Evolutionary conservation across 1,284 basidiomycete species (phyloP), one percentile per base, ranked within the genome.

Genomic region (Sanghuangporus weigelae): DNA sequence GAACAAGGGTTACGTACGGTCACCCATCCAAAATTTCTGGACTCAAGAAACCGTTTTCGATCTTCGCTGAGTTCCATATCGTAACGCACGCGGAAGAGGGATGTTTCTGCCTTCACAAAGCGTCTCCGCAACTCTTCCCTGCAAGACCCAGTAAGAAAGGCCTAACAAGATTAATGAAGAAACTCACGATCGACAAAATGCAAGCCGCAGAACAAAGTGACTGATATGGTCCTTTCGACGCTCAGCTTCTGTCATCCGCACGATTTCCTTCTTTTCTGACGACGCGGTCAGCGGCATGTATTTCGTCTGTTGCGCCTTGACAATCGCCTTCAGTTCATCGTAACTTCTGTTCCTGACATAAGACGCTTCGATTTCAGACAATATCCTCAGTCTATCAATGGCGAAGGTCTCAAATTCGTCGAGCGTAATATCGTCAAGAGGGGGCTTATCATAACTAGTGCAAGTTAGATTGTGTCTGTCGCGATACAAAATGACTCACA

Each of bases 331-430:
- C 59, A 93, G 80, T 68, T 96, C 95, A 2, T 89, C 86, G 79
- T 84, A 89, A 21, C 89, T 75, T 54, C 91, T 79, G 71, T 95
- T 95, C 55, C 95, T 87, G n/a, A 89, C 91, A 65, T 86, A 85
- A 6, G 90, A 93, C 0, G 96, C 90, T 73, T 99, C 97, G 67
- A 99, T 97, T 74, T 98, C 95, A 6, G 95, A 92, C 7, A 99
- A 83, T 19, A 99, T 85, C 59, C 90, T 87, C 46, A 99, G 81
- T 36, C 97, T 82, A 68, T 96, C 88, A 23, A 99, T 83, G 0
- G 96, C 97, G 74, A 85, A 94, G 2, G 83, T 88, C 76, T 99
- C 97, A 69, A 99, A 99, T 68, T 98, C 93, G 72, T 99, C 97
- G 21, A 99, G 83, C 1, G 95, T 96, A 36, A 99, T 90, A 70